These are phyloP conservation scores for Termitomyces sp. DNA, from an alignment of 768 basidiomycete genomes.

Conservation along the genomic window DNA sequence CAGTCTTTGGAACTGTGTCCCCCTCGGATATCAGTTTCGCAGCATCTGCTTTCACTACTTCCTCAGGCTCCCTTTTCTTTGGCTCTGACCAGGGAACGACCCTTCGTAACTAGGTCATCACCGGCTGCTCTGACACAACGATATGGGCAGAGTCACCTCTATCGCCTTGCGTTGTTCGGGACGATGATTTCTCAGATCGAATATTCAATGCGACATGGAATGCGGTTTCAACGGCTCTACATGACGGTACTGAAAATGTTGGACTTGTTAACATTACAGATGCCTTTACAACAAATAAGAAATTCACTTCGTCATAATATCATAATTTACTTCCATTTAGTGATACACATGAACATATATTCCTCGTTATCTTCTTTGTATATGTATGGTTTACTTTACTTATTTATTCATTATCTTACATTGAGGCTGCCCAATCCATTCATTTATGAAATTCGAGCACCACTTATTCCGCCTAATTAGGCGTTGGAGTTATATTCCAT, in stretches of 20 bases:
- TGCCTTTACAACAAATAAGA: slow-evolving; percentile 27
- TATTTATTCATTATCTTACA: slow-evolving; percentile 6
- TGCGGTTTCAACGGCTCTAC: slow-evolving; percentile 32
- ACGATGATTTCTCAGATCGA: slow-evolving; percentile 36
- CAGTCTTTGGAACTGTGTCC: slow-evolving; percentile 52
- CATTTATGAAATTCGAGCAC: too few species aligned
- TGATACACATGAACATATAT: background rate
- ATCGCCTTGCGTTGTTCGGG: slow-evolving; percentile 44
- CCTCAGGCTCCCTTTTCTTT: slow-evolving; percentile 50
- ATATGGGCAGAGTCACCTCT: slow-evolving; percentile 50
- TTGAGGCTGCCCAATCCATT: background rate
- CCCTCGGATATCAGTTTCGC: slow-evolving; percentile 42
- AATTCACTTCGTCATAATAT: slow-evolving; percentile 24
- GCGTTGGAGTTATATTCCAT: too few species aligned
- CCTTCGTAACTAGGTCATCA: slow-evolving; percentile 51
- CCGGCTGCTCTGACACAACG: slow-evolving; percentile 28
- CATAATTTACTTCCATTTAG: slow-evolving; percentile 1
- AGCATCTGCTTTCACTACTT: slow-evolving; percentile 44
- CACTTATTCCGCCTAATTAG: too few species aligned
- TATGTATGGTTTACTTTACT: background rate
- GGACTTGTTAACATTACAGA: slow-evolving; percentile 39
- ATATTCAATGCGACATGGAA: slow-evolving; percentile 46
- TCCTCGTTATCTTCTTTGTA: background rate
- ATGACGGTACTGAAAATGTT: slow-evolving; percentile 22
- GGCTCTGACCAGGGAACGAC: slow-evolving; percentile 44